These are phyloP conservation scores for Botryobasidium botryosum DNA, from an alignment of 768 basidiomycete species.

Conservation along the genomic window DNA sequence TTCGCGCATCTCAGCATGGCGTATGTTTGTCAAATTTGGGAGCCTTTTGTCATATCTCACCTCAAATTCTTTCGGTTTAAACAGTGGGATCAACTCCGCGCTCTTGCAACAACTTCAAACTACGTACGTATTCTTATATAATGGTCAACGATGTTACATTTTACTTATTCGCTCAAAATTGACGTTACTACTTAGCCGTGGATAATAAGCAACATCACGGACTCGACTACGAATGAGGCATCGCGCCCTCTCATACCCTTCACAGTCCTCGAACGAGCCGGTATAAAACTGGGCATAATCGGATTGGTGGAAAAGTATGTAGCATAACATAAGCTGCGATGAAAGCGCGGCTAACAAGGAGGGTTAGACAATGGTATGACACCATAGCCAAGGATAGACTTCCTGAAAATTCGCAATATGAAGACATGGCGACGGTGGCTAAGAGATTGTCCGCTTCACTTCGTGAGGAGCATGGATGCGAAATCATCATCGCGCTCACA, in stretches of 20 bases:
- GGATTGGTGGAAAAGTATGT: constrained; percentile 73
- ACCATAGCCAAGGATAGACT: constrained; percentile 79
- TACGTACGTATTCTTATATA: too few species aligned
- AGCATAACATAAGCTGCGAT: constrained; percentile 11
- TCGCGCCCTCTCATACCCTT: constrained; percentile 48
- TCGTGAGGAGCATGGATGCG: constrained; percentile 55
- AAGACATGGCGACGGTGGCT: constrained; percentile 56
- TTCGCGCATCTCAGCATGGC: constrained; percentile 12
- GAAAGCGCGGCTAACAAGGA: neutral
- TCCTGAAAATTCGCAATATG: constrained; percentile 64
- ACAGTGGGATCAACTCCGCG: constrained; percentile 60
- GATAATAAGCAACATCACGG: constrained; percentile 77
- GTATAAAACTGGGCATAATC: constrained; percentile 60
- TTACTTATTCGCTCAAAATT: too few species aligned
- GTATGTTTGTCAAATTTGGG: constrained; percentile 18
- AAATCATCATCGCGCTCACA: constrained; percentile 72
- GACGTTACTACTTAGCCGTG: constrained; percentile 40
- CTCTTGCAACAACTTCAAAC: neutral
- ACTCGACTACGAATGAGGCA: constrained; percentile 40
- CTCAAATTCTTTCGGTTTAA: constrained; percentile 40
- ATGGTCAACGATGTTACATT: too few species aligned
- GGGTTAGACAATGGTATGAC: constrained; percentile 64
- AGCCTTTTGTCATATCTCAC: too few species aligned
- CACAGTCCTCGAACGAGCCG: constrained; percentile 48
- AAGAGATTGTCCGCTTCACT: constrained; percentile 54